Evolutionary conservation across 176 grass and related monocot genomes (phyloP).

Genomic region (Musa acuminata): DNA sequence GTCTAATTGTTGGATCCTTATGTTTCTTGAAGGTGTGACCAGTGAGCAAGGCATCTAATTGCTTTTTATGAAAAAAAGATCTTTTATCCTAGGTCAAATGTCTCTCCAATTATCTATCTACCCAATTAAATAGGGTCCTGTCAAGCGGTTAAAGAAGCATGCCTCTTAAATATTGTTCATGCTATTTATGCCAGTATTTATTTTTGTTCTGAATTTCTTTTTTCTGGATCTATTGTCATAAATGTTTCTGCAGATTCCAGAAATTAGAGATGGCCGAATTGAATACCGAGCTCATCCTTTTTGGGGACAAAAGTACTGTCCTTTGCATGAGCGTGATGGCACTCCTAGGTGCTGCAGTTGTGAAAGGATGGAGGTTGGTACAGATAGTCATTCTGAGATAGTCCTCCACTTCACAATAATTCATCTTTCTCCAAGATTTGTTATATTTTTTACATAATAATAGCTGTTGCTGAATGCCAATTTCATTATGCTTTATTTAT

Average conservation of each 20-base stretch:
- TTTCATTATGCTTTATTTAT: background rate
- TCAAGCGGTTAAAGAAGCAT: too few relatives aligned
- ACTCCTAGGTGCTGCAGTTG: slow-evolving; percentile 96
- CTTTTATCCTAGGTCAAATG: too few relatives aligned
- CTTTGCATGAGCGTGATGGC: slow-evolving; percentile 71
- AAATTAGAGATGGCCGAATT: slow-evolving; percentile 57
- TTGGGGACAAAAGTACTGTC: slow-evolving; percentile 92
- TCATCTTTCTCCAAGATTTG: background rate
- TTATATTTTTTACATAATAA: background rate
- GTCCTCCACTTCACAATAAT: background rate
- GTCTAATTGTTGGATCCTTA: too few relatives aligned
- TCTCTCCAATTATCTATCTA: too few relatives aligned
- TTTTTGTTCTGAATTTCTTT: background rate
- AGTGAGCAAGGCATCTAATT: too few relatives aligned
- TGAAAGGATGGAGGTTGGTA: slow-evolving; percentile 89
- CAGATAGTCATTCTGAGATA: background rate
- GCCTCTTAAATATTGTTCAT: background rate
- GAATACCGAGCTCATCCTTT: slow-evolving; percentile 95
- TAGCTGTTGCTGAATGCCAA: background rate
- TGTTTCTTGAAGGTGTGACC: too few relatives aligned
- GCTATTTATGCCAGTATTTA: slow-evolving; percentile 1
- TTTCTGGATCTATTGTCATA: background rate
- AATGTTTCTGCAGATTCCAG: slow-evolving; percentile 56
- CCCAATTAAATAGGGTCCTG: too few relatives aligned
- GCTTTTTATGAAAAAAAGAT: too few relatives aligned